Percentiles rank a stretch among this genome's conserved stretches.
phyloP scores from a whole-genome alignment of 176 grass and related monocot genomes.

The Echinochloa phyllopogon region DNA sequence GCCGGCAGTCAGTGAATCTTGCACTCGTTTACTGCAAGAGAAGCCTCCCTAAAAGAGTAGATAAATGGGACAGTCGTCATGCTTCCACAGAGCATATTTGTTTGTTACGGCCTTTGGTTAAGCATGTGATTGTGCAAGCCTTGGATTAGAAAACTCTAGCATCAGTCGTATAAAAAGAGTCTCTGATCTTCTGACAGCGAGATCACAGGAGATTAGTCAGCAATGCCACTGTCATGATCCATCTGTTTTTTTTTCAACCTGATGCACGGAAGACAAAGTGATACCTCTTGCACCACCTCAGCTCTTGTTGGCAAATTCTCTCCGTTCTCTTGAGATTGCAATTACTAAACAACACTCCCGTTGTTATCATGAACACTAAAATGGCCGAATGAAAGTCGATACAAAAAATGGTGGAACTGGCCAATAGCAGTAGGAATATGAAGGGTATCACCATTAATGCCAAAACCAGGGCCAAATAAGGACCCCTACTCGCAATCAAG shows the following conservation, averaged over 20 bases:
- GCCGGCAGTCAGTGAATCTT: neutral
- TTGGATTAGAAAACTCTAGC: too few species aligned
- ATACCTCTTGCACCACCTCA: too few species aligned
- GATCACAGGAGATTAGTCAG: too few species aligned
- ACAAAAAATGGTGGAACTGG: neutral
- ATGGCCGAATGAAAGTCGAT: too few species aligned
- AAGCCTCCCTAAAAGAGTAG: neutral
- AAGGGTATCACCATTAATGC: neutral
- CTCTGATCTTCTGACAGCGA: too few species aligned
- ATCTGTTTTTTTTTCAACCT: too few species aligned
- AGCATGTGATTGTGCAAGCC: neutral
- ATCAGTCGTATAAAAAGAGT: too few species aligned
- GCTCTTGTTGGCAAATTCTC: neutral
- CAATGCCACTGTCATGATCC: too few species aligned
- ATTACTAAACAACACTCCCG: neutral
- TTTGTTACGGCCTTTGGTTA: neutral
- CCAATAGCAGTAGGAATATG: neutral
- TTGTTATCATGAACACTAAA: too few species aligned
- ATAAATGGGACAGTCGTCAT: too few species aligned
- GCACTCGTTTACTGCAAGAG: neutral
- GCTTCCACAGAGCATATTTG: neutral
- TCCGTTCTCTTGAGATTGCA: neutral
- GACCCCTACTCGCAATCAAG: too few species aligned
- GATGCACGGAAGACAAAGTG: too few species aligned
- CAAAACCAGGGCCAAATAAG: conserved; percentile 8